Evolutionary conservation across 805 yeast species (phyloP).

Genomic region (Jamesozyma jinghongensis): DNA sequence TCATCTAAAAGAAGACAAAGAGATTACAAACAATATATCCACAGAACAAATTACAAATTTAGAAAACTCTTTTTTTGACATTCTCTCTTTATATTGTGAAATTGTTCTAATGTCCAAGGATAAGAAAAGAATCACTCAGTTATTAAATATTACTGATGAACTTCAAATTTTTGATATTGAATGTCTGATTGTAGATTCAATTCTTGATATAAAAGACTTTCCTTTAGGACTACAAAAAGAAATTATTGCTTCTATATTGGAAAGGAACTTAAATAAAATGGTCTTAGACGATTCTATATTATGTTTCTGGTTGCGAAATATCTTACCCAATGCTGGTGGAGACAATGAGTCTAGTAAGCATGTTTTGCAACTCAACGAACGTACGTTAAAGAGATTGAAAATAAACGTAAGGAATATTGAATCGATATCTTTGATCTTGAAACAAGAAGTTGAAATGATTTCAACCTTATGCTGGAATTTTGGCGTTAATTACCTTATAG

Average conservation of each 20-base stretch:
- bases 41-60: slow-evolving; percentile 12
- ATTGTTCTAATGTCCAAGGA: slow-evolving; percentile 17
- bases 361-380: background rate
- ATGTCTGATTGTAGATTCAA: slow-evolving; percentile 14
- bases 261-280: slow-evolving; percentile 16
- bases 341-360: background rate
- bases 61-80: slow-evolving; percentile 17
- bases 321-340: slow-evolving; percentile 7
- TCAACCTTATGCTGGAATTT: slow-evolving; percentile 33
- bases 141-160: slow-evolving; percentile 15
- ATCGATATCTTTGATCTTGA: slow-evolving; percentile 4
- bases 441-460: slow-evolving; percentile 32
- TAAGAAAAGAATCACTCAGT: slow-evolving; percentile 12
- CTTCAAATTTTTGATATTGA: slow-evolving; percentile 17
- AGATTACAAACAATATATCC: slow-evolving; percentile 3
- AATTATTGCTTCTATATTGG: slow-evolving; percentile 16
- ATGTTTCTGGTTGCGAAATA: slow-evolving; percentile 26
- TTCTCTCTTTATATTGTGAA: slow-evolving; percentile 19
- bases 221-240: slow-evolving; percentile 14
- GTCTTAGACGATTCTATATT: slow-evolving; percentile 9
- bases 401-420: background rate
- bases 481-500: slow-evolving; percentile 27
- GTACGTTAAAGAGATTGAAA: background rate
- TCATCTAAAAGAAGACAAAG: background rate
- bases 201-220: slow-evolving; percentile 7